These are phyloP conservation scores for Pichia sp. DNA, from an alignment of 1,139 yeast species.

Conservation along the genomic window DNA sequence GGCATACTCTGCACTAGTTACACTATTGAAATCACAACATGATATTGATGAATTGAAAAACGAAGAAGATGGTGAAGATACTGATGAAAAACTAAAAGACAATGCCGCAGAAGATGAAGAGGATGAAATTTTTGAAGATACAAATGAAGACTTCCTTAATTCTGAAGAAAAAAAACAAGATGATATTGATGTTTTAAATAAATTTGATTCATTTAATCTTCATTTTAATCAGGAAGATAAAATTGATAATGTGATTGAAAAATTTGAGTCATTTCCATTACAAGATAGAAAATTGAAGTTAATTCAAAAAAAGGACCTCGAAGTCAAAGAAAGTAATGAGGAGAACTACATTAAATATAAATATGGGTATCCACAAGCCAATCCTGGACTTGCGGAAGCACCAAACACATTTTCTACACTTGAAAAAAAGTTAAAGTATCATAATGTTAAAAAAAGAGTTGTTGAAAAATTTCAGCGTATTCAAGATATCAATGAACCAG, in stretches of 20 bases:
- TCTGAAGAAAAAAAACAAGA: conserved; percentile 33
- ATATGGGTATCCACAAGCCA: conserved; percentile 17
- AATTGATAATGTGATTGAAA: conserved; percentile 31
- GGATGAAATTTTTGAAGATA: conserved; percentile 35
- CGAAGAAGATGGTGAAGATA: conserved; percentile 30
- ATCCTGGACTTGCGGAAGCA: conserved; percentile 3
- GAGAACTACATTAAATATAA: conserved; percentile 18
- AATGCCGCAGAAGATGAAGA: conserved; percentile 31
- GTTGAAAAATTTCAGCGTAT: conserved; percentile 15
- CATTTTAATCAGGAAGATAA: conserved; percentile 61
- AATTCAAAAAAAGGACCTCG: conserved; percentile 6
- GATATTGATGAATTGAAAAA: conserved; percentile 26
- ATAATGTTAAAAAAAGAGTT: conserved; percentile 27
- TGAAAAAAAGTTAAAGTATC: conserved; percentile 18
- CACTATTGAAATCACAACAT: conserved; percentile 56
- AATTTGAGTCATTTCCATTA: conserved; percentile 25
- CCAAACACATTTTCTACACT: conserved; percentile 10
- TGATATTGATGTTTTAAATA: conserved; percentile 28
- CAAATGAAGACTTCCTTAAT: conserved; percentile 28
- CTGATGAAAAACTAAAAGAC: conserved; percentile 25
- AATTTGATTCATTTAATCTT: conserved; percentile 60
- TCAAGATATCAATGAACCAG: conserved; percentile 22
- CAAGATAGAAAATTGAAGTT: conserved; percentile 8
- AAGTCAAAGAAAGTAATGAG: conserved; percentile 11
- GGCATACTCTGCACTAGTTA: conserved; percentile 73